Conservation (phyloP, 495 filamentous ascomycete genomes). For the Lepraria neglecta region DNA sequence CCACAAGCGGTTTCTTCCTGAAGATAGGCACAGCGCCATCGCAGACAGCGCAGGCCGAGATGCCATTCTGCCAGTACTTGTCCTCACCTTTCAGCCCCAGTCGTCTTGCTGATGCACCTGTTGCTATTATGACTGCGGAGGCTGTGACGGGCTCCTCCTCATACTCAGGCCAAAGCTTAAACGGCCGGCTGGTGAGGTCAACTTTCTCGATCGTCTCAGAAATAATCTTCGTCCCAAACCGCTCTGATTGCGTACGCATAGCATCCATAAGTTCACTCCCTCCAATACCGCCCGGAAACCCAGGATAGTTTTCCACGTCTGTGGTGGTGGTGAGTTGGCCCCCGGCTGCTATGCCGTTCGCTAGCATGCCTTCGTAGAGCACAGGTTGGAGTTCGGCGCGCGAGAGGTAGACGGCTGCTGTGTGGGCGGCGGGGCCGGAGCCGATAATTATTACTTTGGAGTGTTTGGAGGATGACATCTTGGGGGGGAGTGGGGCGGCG, state of each 20-base stretch:
- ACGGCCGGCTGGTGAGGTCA: conserved; percentile 77
- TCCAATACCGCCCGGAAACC: conserved; percentile 82
- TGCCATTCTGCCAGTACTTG: conserved; percentile 92
- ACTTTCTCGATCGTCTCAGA: conserved; percentile 86
- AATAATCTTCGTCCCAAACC: conserved; percentile 86
- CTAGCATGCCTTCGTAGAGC: conserved; percentile 95
- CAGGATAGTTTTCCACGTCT: conserved; percentile 96
- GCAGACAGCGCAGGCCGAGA: conserved; percentile 95
- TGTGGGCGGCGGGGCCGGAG: conserved; percentile 95
- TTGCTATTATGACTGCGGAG: conserved; percentile 88
- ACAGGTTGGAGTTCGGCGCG: conserved; percentile 85
- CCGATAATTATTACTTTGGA: conserved; percentile 54
- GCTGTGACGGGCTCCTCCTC: conserved; percentile 66
- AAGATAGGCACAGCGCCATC: conserved; percentile 97
- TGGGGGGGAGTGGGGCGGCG: conserved; percentile 33
- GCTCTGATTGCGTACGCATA: conserved; percentile 86
- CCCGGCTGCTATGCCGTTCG: conserved; percentile 91
- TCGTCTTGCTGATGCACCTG: conserved; percentile 82
- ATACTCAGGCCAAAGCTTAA: conserved; percentile 87
- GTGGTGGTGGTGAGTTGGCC: conserved; percentile 97
- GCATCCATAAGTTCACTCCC: conserved; percentile 85
- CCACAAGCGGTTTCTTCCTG: conserved; percentile 86
- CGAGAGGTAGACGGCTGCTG: conserved; percentile 90
- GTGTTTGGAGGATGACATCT: conserved; percentile 27
- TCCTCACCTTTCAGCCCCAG: conserved; percentile 83